Conservation (phyloP, 23 red algal genomes). For the Chondrus crispus region DNA sequence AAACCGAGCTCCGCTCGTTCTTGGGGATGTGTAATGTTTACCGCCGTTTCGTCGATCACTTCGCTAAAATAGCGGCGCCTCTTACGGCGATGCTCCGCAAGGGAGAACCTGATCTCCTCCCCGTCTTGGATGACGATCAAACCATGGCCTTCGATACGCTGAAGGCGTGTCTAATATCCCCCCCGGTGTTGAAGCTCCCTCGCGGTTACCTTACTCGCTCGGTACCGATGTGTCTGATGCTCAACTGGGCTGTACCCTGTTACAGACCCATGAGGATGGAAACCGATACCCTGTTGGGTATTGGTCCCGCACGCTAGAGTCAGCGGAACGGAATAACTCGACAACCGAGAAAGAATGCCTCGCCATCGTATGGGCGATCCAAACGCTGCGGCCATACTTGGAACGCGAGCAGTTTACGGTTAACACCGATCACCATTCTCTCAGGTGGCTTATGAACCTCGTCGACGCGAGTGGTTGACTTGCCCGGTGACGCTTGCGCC, state of each 20-base stretch:
- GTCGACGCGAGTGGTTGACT: background rate
- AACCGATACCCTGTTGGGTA: background rate
- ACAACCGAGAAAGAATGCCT: constrained; percentile 18
- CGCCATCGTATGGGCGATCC: background rate
- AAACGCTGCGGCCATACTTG: constrained; percentile 1
- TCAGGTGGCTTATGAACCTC: background rate
- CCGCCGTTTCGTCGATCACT: background rate
- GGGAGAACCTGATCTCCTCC: background rate
- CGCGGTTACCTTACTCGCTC: background rate
- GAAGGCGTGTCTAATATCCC: background rate
- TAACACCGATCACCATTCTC: background rate
- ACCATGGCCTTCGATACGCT: background rate
- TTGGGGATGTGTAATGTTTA: constrained; percentile 4
- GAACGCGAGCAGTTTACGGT: background rate
- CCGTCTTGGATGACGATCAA: background rate
- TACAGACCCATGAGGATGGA: background rate
- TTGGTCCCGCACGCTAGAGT: background rate
- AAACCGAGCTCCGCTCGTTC: background rate
- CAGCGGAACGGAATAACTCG: background rate
- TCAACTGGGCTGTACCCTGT: background rate
- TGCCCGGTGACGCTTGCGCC: background rate
- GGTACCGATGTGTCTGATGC: background rate
- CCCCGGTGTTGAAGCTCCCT: background rate
- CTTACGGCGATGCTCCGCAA: background rate
- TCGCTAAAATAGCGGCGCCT: background rate